Evolutionary conservation across 73 alveolate species (phyloP), one percentile per base, ranked within the genome.

Genomic region (Durusdinium trenchii): DNA sequence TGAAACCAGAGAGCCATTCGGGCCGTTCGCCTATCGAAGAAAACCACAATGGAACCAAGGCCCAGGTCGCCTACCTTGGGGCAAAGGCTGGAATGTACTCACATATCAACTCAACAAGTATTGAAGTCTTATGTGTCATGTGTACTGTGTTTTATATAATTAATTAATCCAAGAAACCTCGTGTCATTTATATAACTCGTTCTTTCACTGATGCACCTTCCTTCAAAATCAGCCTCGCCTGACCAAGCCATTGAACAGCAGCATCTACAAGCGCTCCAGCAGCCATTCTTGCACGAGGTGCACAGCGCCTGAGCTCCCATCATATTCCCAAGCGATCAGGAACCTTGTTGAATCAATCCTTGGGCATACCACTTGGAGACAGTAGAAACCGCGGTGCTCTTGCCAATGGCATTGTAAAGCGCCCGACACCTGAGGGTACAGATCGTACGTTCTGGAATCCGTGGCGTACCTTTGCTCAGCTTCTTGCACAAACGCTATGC

Each of bases 221-320:
- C 42, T 45, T 45, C 62, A 7, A 40, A 78, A 78, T 16, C 62
- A 45, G 67, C 16, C 45, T 42, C 86, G 46, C 96, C 71, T 89
- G 96, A 50, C 96, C 96, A 85, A 89, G 71, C 96, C 96, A 89
- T 46, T 89, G 96, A 28, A 89, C 96, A 7, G 96, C 96, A 18
- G 96, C 96, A 89, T 89, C 96, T 40, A 89, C 96, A 47, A 89
- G 96, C 82, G 96, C 96, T 89, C 96, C 96, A 62, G 96, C 96
- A 89, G 96, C 96, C 96, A 89, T 89, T 64, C 96, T 57, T 38
- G 96, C 96, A 43, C 96, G 96, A 18, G 96, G 96, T 71, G 96
- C 96, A 46, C 96, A 89, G 85, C 96, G 96, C 86, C 96, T 89
- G 6, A n/a, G 36, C 35, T 35, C 6, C 62, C 18, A 3, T 45